These are phyloP conservation scores for Isoetes taiwanensis DNA, from an alignment of 75 land plant species.

Conservation along the genomic window DNA sequence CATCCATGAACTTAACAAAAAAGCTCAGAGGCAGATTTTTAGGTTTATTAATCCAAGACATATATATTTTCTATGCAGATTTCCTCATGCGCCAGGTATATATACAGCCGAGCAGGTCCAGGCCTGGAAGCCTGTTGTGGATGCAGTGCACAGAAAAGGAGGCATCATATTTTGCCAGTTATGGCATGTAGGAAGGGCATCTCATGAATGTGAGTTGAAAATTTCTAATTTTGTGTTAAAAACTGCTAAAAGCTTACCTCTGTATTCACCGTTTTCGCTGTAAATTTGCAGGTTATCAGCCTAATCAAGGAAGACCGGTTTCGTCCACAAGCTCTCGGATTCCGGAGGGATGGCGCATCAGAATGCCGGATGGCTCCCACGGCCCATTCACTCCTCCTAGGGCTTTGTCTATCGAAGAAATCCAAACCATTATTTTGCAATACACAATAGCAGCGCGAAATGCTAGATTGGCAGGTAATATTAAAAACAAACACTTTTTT, in stretches of 20 bases:
- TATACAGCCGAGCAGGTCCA: not conserved
- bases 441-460: slow-evolving; percentile 53
- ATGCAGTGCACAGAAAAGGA: slow-evolving; percentile 1
- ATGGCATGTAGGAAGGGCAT: not conserved
- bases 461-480: slow-evolving; percentile 61
- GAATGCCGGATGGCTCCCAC: slow-evolving; percentile 35
- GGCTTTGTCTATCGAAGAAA: slow-evolving; percentile 32
- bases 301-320: slow-evolving; percentile 46
- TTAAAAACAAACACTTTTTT: too few relatives aligned
- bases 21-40: too few relatives aligned
- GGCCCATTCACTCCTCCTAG: slow-evolving; percentile 29
- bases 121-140: not conserved
- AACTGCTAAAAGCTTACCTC: too few relatives aligned
- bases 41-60: too few relatives aligned
- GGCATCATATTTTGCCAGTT: slow-evolving; percentile 1
- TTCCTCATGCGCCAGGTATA: slow-evolving; percentile 6
- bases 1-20: too few relatives aligned
- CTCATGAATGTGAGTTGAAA: too few relatives aligned
- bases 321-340: slow-evolving; percentile 53
- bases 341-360: slow-evolving; percentile 34
- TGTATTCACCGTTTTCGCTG: too few relatives aligned
- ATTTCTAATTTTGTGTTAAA: too few relatives aligned
- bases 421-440: slow-evolving; percentile 28
- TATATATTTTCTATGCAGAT: too few relatives aligned
- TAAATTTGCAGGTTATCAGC: slow-evolving; percentile 62